A percentile compares a stretch with the other conserved stretches of the same genome.
Conservation (phyloP, 495 filamentous ascomycete genomes). For the Neurospora sublineolata region DNA sequence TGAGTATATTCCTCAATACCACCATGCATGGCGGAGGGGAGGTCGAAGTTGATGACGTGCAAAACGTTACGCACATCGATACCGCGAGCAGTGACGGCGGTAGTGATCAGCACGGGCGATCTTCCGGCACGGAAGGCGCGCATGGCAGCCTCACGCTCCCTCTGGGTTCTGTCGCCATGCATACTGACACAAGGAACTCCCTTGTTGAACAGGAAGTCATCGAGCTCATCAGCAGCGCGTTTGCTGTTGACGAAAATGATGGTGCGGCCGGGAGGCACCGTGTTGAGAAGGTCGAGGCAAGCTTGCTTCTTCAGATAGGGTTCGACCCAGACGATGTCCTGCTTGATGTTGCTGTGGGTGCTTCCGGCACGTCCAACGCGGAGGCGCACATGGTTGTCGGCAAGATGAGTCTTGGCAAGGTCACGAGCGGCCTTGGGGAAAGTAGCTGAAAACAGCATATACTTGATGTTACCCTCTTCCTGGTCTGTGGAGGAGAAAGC, state of each 20-base stretch:
- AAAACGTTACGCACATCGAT: conserved; percentile 76
- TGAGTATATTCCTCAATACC: conserved; percentile 92
- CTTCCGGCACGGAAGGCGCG: conserved; percentile 67
- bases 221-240: conserved; percentile 61
- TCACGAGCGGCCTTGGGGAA: conserved; percentile 69
- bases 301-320: conserved; percentile 52
- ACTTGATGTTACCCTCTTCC: conserved; percentile 65
- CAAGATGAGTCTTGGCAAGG: conserved; percentile 63
- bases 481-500: conserved; percentile 44
- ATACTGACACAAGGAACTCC: conserved; percentile 75
- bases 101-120: conserved; percentile 71
- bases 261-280: conserved; percentile 60
- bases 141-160: conserved; percentile 88
- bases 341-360: conserved; percentile 66
- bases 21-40: conserved; percentile 58
- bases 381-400: conserved; percentile 60
- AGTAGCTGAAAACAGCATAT: conserved; percentile 91
- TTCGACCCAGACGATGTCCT: conserved; percentile 58
- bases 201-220: conserved; percentile 75
- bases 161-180: conserved; percentile 76
- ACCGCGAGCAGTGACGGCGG: conserved; percentile 78
- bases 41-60: conserved; percentile 88
- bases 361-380: conserved; percentile 76
- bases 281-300: conserved; percentile 60
- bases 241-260: conserved; percentile 86